Evolutionary conservation across 1,284 basidiomycete genomes (phyloP).

Genomic region (Microbotryum violaceum): DNA sequence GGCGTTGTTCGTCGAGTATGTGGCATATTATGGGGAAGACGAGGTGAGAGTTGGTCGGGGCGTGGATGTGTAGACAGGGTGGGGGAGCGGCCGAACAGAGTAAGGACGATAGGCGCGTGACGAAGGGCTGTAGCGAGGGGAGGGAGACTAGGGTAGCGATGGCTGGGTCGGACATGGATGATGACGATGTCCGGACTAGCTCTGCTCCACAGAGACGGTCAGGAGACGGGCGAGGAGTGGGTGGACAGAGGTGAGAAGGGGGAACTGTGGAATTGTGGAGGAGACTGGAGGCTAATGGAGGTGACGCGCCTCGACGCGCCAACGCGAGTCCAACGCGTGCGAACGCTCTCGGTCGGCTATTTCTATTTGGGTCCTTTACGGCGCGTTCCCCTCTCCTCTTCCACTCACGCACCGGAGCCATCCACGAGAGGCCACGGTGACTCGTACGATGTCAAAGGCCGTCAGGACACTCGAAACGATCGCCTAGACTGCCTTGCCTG

Average conservation of each 20-base stretch:
- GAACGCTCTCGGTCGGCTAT: not conserved
- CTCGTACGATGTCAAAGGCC: no score
- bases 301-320: slow-evolving; percentile 6
- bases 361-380: not conserved
- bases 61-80: slow-evolving; percentile 25
- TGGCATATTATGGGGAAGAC: slow-evolving; percentile 7
- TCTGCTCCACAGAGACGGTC: no score
- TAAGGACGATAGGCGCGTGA: slow-evolving; percentile 6
- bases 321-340: not conserved
- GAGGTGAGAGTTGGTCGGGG: slow-evolving; percentile 9
- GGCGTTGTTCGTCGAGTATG: not conserved
- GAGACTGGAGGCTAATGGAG: no score
- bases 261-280: not conserved
- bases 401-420: no score
- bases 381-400: no score
- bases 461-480: no score
- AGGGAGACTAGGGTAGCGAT: not conserved
- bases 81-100: slow-evolving; percentile 22
- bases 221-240: no score
- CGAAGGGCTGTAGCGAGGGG: slow-evolving; percentile 15
- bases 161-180: not conserved
- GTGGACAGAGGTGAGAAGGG: not conserved
- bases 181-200: no score
- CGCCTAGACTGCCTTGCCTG: no score
- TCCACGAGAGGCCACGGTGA: no score